phyloP scores from a whole-genome alignment of 371 early-diverging fungal species.

The Capniomyces stellatus region DNA sequence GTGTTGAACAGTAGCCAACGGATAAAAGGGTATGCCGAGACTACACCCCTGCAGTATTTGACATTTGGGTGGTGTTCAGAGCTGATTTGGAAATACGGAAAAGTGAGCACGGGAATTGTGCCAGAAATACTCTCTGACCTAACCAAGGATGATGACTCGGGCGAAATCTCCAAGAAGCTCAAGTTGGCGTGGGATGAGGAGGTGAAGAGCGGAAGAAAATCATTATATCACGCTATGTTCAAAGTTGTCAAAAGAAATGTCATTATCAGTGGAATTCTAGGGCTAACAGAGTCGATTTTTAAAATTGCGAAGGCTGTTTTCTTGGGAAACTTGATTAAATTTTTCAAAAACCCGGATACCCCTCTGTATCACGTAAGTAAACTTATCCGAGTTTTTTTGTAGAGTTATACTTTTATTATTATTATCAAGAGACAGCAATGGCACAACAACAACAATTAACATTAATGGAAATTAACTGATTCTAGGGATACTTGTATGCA shows the following conservation, averaged over 20 bases:
- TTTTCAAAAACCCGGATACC: constrained; percentile 15
- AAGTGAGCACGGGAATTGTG: background rate
- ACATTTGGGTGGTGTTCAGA: constrained; percentile 2
- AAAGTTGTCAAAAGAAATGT: background rate
- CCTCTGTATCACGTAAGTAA: no score
- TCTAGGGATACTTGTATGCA: constrained; percentile 18
- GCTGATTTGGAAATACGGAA: constrained; percentile 3
- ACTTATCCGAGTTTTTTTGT: no score
- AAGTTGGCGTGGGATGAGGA: constrained; percentile 1
- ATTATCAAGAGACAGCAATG: no score
- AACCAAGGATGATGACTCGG: background rate
- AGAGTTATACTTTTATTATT: no score
- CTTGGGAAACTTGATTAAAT: constrained; percentile 17
- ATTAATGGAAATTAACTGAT: no score
- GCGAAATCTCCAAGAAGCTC: background rate
- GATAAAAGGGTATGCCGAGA: background rate
- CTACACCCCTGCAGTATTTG: background rate
- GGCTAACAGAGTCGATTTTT: constrained; percentile 2
- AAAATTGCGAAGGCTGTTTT: constrained; percentile 14
- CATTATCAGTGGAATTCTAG: background rate
- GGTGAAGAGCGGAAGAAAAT: background rate
- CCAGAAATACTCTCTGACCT: constrained; percentile 5
- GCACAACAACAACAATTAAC: no score
- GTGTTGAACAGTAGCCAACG: no score
- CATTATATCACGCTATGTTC: constrained; percentile 1